phyloP scores from a whole-genome alignment of 306 rosid species.

The Fragaria vesca region DNA sequence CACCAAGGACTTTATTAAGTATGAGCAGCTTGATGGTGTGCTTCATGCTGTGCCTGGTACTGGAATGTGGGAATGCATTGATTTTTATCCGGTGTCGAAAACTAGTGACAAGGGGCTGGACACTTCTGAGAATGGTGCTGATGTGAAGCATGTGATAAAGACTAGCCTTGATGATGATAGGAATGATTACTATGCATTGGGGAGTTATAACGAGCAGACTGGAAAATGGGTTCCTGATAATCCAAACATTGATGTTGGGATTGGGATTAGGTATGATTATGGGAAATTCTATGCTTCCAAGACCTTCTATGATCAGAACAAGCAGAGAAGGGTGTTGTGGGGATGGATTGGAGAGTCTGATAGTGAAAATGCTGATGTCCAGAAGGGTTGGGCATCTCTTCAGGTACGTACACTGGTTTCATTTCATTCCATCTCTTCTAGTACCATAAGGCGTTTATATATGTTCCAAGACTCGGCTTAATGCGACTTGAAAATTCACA shows the following conservation, averaged over 20 bases:
- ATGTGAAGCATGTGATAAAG: slow-evolving; percentile 73
- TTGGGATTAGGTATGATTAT: slow-evolving; percentile 74
- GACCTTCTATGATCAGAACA: slow-evolving; percentile 59
- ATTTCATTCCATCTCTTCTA: too few relatives aligned
- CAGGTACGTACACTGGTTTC: slow-evolving; percentile 50
- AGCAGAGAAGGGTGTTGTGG: slow-evolving; percentile 78
- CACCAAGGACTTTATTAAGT: slow-evolving; percentile 62
- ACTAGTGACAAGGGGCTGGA: slow-evolving; percentile 45
- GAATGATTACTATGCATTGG: slow-evolving; percentile 78
- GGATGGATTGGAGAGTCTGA: slow-evolving; percentile 90
- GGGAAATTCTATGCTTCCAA: slow-evolving; percentile 85
- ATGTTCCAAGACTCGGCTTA: too few relatives aligned
- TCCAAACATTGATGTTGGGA: slow-evolving; percentile 58
- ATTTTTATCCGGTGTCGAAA: slow-evolving; percentile 64
- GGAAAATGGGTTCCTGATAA: slow-evolving; percentile 56
- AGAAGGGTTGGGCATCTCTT: slow-evolving; percentile 89
- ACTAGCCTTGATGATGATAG: slow-evolving; percentile 70
- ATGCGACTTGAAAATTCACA: too few relatives aligned
- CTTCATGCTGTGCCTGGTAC: slow-evolving; percentile 63
- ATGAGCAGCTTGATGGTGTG: slow-evolving; percentile 41
- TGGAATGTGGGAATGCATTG: slow-evolving; percentile 97
- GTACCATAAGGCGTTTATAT: too few relatives aligned
- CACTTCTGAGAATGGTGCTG: slow-evolving; percentile 50
- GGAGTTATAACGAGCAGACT: slow-evolving; percentile 59
- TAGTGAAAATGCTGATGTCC: slow-evolving; percentile 70